phyloP scores from a whole-genome alignment of 2,329 filamentous ascomycete species.

The Biscogniauxia mediterranea region DNA sequence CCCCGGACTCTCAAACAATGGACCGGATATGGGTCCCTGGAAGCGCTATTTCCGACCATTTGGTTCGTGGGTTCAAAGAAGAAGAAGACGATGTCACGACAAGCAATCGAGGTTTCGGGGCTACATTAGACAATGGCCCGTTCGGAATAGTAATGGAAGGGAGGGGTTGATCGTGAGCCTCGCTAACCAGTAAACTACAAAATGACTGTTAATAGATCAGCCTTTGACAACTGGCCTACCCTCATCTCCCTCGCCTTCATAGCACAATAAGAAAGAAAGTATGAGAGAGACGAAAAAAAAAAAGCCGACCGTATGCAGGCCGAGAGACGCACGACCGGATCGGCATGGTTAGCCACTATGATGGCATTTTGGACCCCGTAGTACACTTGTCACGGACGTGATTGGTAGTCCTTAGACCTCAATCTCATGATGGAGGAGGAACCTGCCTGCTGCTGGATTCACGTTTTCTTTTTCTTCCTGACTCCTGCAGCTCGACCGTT shows the following conservation, averaged over 20 bases:
- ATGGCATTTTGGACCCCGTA: conserved; percentile 9
- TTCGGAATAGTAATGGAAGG: conserved; percentile 14
- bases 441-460: conserved; percentile 5
- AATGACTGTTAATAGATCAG: conserved; percentile 21
- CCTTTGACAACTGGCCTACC: conserved; percentile 23
- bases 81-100: conserved; percentile 5
- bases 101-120: conserved; percentile 9
- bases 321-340: conserved; percentile 13
- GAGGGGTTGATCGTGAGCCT: conserved; percentile 30
- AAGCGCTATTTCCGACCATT: conserved; percentile 19
- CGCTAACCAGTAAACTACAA: conserved; percentile 26
- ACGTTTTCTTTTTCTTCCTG: conserved; percentile 19
- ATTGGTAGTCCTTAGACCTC: background rate
- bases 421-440: conserved; percentile 8
- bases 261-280: conserved; percentile 13
- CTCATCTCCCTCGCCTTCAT: conserved; percentile 17
- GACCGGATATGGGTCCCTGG: conserved; percentile 9
- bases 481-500: conserved; percentile 17
- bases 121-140: conserved; percentile 6
- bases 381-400: conserved; percentile 9
- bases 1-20: conserved; percentile 12
- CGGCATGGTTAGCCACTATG: conserved; percentile 7
- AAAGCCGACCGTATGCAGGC: background rate
- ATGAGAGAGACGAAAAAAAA: background rate
- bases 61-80: conserved; percentile 20